Conservation (phyloP, 2,329 filamentous ascomycete genomes). For the Paecilomyces sp. region DNA sequence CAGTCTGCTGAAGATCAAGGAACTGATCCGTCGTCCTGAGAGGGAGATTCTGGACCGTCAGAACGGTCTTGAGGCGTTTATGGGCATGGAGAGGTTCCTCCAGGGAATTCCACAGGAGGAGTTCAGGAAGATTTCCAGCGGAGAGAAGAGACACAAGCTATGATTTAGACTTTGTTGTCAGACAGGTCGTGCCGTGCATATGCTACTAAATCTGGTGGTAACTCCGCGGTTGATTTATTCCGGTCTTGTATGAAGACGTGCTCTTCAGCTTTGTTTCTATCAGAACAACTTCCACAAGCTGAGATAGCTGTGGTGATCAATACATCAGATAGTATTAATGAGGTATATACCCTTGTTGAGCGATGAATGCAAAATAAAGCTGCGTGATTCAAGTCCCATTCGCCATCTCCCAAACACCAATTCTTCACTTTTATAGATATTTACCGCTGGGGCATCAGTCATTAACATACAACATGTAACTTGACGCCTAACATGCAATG, state of each 20-base stretch:
- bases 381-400: neutral
- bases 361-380: too few relatives aligned
- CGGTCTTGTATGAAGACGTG: neutral
- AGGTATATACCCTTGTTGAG: too few relatives aligned
- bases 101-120: slow-evolving; percentile 78
- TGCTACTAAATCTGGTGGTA: neutral
- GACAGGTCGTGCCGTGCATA: neutral
- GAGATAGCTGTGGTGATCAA: too few relatives aligned
- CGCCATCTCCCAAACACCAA: neutral
- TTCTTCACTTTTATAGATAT: neutral
- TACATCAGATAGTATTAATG: too few relatives aligned
- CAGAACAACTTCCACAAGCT: too few relatives aligned
- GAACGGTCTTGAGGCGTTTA: slow-evolving; percentile 79
- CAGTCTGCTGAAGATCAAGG: slow-evolving; percentile 78
- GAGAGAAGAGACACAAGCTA: slow-evolving; percentile 92
- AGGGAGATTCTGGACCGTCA: slow-evolving; percentile 65
- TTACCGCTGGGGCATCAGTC: neutral
- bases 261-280: neutral
- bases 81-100: slow-evolving; percentile 72
- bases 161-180: slow-evolving; percentile 32
- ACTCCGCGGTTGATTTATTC: neutral
- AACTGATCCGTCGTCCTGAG: slow-evolving; percentile 67
- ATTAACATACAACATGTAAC: neutral
- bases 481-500: neutral
- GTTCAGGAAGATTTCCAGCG: slow-evolving; percentile 75